These are phyloP conservation scores for Coemansia reversa DNA, from an alignment of 192 early-diverging fungal species.

Conservation along the genomic window DNA sequence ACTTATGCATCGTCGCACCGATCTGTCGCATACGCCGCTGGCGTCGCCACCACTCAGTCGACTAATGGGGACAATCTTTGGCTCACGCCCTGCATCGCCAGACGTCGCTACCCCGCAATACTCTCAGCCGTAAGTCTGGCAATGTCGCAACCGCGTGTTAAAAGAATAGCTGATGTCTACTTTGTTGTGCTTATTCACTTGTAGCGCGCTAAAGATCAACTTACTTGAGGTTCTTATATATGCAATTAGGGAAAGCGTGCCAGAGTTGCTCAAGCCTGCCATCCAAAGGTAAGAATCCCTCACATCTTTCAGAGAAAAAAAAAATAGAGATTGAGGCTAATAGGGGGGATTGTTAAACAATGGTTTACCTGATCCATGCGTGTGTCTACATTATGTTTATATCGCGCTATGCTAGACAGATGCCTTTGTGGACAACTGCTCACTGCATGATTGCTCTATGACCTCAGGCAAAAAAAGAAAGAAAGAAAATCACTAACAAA, in stretches of 20 bases:
- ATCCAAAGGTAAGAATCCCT: slow-evolving; percentile 29
- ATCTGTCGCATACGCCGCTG: slow-evolving; percentile 8
- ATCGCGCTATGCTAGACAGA: not conserved
- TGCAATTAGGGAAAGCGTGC: slow-evolving; percentile 18
- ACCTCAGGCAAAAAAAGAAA: too few species aligned
- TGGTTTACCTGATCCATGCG: too few species aligned
- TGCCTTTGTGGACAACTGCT: too few species aligned
- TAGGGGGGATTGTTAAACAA: too few species aligned
- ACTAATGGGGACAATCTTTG: slow-evolving; percentile 31
- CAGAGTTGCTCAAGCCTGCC: slow-evolving; percentile 37
- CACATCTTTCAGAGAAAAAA: not conserved
- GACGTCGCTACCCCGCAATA: not conserved
- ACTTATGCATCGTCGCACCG: slow-evolving; percentile 8
- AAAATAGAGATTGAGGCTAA: not conserved
- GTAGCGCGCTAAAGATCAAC: not conserved
- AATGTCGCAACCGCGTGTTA: not conserved
- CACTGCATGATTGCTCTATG: too few species aligned
- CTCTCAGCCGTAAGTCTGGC: slow-evolving; percentile 10
- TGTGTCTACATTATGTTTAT: not conserved
- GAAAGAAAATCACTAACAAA: too few species aligned
- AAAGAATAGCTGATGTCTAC: not conserved
- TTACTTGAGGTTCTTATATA: slow-evolving; percentile 1
- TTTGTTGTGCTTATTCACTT: too few species aligned
- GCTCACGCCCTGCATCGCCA: slow-evolving; percentile 15
- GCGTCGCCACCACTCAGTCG: slow-evolving; percentile 22